These are phyloP conservation scores for Neospermospora avenae DNA, from an alignment of 2,329 filamentous ascomycete species.

Conservation along the genomic window DNA sequence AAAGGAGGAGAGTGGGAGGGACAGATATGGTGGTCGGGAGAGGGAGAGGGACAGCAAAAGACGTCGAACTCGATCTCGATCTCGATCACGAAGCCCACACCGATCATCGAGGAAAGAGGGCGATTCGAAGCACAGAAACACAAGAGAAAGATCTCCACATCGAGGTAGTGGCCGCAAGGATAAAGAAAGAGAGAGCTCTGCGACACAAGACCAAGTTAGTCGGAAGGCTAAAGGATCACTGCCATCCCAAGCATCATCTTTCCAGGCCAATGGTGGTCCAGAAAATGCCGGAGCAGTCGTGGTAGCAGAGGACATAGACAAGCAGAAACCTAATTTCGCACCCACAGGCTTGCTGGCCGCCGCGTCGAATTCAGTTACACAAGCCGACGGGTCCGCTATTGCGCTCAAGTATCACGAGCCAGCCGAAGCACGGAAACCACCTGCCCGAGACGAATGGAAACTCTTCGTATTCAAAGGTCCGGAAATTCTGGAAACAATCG, in stretches of 20 bases:
- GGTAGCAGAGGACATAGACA: conserved; percentile 47
- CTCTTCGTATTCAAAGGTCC: conserved; percentile 88
- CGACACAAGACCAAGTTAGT: conserved; percentile 19
- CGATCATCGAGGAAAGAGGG: conserved; percentile 23
- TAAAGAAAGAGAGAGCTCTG: conserved; percentile 25
- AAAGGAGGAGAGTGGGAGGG: conserved; percentile 5
- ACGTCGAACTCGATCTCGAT: conserved; percentile 26
- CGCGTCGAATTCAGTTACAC: conserved; percentile 73
- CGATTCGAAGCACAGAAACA: conserved; percentile 26
- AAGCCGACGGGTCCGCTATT: conserved; percentile 70
- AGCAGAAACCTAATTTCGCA: conserved; percentile 85
- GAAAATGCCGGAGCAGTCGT: conserved; percentile 21
- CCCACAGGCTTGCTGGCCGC: conserved; percentile 80
- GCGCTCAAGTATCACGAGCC: conserved; percentile 96
- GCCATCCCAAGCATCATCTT: conserved; percentile 58
- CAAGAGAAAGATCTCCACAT: conserved; percentile 27
- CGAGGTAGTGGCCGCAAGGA: conserved; percentile 18
- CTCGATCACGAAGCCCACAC: conserved; percentile 32
- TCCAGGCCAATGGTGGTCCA: conserved; percentile 50
- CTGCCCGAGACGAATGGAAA: conserved; percentile 76
- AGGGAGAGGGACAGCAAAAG: conserved; percentile 20
- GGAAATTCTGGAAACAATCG: conserved; percentile 77
- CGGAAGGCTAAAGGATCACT: conserved; percentile 45
- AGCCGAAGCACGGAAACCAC: conserved; percentile 83
- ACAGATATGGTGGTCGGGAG: conserved; percentile 8